Evolutionary conservation across 108 stramenopile genomes (phyloP).

Genomic region (Asterionellopsis glacialis): DNA sequence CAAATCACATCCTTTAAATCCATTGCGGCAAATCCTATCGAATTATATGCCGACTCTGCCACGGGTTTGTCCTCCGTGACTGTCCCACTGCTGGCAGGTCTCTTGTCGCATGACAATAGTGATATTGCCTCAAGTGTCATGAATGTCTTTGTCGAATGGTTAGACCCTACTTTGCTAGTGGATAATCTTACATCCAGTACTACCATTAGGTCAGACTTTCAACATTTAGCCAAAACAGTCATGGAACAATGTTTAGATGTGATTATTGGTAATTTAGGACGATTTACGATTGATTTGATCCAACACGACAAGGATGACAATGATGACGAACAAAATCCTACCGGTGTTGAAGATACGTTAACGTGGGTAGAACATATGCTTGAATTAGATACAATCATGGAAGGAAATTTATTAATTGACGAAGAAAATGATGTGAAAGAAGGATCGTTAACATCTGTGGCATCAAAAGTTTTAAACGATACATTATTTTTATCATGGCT

Average conservation of each 20-base stretch:
- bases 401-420: conserved; percentile 1
- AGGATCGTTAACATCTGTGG: conserved; percentile 25
- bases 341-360: conserved; percentile 53
- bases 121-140: conserved; percentile 57
- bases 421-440: conserved; percentile 7
- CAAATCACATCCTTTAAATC: conserved; percentile 40
- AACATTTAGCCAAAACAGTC: conserved; percentile 10
- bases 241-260: conserved; percentile 28
- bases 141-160: conserved; percentile 58
- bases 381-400: conserved; percentile 46
- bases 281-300: conserved; percentile 6
- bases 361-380: conserved; percentile 60
- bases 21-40: conserved; percentile 40
- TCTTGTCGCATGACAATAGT: conserved; percentile 59
- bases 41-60: conserved; percentile 21
- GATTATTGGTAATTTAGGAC: conserved; percentile 28
- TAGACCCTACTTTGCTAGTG: conserved; percentile 51
- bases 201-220: background rate
- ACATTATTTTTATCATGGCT: conserved; percentile 65
- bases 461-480: conserved; percentile 36
- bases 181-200: background rate
- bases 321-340: conserved; percentile 47
- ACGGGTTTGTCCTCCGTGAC: conserved; percentile 18
- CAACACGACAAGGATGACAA: background rate
- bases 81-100: conserved; percentile 17